Conservation (phyloP, 306 rosid genomes). For the Inga leiocalycina region DNA sequence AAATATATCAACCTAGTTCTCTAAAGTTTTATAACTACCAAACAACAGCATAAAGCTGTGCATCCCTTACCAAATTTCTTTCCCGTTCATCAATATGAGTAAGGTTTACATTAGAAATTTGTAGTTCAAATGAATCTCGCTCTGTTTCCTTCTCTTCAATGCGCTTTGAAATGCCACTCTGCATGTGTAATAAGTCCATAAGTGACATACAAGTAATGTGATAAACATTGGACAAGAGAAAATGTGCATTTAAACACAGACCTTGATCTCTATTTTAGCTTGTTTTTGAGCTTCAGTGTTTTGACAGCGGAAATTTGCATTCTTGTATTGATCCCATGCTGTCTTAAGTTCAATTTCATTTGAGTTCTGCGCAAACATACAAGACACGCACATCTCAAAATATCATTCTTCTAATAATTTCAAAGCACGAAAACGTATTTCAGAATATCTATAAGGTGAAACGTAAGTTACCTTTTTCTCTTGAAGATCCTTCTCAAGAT, state of each 20-base stretch:
- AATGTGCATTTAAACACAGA: constrained; percentile 39
- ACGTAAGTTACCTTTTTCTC: constrained; percentile 69
- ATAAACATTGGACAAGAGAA: constrained; percentile 20
- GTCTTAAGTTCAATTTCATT: constrained; percentile 66
- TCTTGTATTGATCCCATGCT: constrained; percentile 69
- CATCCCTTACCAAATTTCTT: constrained; percentile 65
- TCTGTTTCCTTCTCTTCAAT: constrained; percentile 71
- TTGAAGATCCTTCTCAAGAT: constrained; percentile 74
- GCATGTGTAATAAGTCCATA: constrained; percentile 40
- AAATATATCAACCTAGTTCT: constrained; percentile 4
- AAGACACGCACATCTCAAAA: background rate
- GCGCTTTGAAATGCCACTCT: constrained; percentile 69
- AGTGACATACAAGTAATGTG: constrained; percentile 28
- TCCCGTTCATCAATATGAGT: constrained; percentile 81
- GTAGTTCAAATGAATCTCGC: constrained; percentile 58
- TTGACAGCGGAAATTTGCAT: constrained; percentile 70
- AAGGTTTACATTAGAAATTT: constrained; percentile 55
- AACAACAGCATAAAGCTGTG: constrained; percentile 34
- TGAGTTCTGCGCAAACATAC: constrained; percentile 50
- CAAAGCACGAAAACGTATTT: constrained; percentile 10
- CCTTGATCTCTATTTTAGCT: constrained; percentile 69
- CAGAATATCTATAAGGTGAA: constrained; percentile 13
- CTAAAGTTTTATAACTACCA: constrained; percentile 28
- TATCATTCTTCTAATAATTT: constrained; percentile 8
- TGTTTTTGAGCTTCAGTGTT: constrained; percentile 60